Evolutionary conservation across 192 early-diverging fungal genomes (phyloP).

Genomic region (Backusella luteola): DNA sequence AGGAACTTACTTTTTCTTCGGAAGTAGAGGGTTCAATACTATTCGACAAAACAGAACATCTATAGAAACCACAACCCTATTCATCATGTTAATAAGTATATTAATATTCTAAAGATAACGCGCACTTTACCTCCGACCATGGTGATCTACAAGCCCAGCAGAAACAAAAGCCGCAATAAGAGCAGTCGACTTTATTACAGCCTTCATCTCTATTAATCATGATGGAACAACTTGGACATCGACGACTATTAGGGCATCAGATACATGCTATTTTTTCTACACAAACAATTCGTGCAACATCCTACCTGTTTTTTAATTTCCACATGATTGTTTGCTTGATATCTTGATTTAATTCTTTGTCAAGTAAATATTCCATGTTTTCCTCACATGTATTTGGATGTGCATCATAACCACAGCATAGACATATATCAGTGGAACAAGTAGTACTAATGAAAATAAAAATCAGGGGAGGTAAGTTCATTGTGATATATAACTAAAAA

Average conservation of each 20-base stretch:
- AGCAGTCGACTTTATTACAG: constrained; percentile 69
- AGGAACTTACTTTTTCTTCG: not conserved
- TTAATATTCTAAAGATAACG: not conserved
- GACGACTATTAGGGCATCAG: constrained; percentile 32
- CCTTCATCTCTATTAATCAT: constrained; percentile 67
- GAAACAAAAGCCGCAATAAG: constrained; percentile 60
- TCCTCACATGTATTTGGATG: constrained; percentile 44
- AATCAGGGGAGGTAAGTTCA: not conserved
- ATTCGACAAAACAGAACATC: not conserved
- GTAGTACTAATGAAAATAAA: constrained; percentile 26
- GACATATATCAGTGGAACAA: constrained; percentile 42
- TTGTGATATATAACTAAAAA: not conserved
- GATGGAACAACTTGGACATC: constrained; percentile 62
- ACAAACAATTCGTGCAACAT: not conserved
- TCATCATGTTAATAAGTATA: not conserved
- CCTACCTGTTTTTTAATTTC: constrained; percentile 41
- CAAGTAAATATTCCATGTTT: constrained; percentile 40
- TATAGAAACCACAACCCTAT: constrained; percentile 57
- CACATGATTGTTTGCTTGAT: constrained; percentile 21
- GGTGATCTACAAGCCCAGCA: constrained; percentile 61
- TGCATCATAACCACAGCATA: constrained; percentile 48
- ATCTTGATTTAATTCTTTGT: constrained; percentile 3
- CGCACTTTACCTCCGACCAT: constrained; percentile 46
- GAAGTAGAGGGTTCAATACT: constrained; percentile 3
- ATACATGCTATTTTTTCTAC: not conserved